Conservation (phyloP, 228 moss, liverwort and hornwort species). For the Sphagnum fallax region DNA sequence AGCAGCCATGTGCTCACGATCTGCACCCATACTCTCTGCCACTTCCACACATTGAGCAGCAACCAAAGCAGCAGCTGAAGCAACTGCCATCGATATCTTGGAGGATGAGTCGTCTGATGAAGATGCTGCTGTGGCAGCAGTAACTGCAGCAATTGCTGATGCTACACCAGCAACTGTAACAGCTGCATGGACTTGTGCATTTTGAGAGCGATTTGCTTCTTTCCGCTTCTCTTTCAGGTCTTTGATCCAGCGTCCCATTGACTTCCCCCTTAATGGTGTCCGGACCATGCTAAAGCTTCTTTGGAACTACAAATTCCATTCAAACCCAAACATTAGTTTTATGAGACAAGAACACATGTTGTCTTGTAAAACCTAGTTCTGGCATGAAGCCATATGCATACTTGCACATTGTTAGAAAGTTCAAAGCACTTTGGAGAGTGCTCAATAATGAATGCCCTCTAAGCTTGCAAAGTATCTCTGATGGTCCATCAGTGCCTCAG, state of each 20-base stretch:
- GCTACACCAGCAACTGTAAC: slow-evolving; percentile 72
- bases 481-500: too few relatives aligned
- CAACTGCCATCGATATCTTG: slow-evolving; percentile 73
- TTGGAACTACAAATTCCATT: slow-evolving; percentile 25
- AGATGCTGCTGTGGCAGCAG: slow-evolving; percentile 68
- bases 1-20: slow-evolving; percentile 70
- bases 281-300: slow-evolving; percentile 56
- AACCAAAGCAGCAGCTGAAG: slow-evolving; percentile 73
- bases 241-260: slow-evolving; percentile 68
- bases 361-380: too few relatives aligned
- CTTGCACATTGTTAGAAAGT: too few relatives aligned
- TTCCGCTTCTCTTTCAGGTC: slow-evolving; percentile 71
- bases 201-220: slow-evolving; percentile 54
- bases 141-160: slow-evolving; percentile 71
- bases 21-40: slow-evolving; percentile 71
- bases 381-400: too few relatives aligned
- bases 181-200: slow-evolving; percentile 71
- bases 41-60: slow-evolving; percentile 80
- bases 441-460: too few relatives aligned
- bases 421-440: too few relatives aligned
- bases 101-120: slow-evolving; percentile 57
- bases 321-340: too few relatives aligned
- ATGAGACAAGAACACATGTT: too few relatives aligned
- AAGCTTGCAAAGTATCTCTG: too few relatives aligned
- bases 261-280: slow-evolving; percentile 39